Percentiles rank a stretch among this genome's conserved stretches.
Conservation (phyloP, 148 eudicot genomes). For the Dianthus caryophyllus region DNA sequence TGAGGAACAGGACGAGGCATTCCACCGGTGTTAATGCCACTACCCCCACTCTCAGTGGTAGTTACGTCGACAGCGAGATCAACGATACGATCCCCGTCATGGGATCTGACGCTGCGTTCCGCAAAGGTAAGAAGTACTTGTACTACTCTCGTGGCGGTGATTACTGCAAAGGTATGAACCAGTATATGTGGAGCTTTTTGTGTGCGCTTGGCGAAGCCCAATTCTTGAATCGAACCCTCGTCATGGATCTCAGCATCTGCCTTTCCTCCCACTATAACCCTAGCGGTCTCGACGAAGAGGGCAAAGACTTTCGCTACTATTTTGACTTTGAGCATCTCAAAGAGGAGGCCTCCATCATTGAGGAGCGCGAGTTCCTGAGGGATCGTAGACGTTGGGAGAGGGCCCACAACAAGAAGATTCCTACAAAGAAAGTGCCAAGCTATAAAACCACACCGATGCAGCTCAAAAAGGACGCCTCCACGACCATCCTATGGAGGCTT, state of each 20-base stretch:
- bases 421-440: conserved; percentile 56
- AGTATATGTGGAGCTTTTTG: conserved; percentile 86
- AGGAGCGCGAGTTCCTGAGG: conserved; percentile 64
- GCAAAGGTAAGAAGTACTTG: conserved; percentile 69
- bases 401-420: conserved; percentile 58
- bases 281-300: conserved; percentile 75
- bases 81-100: conserved; percentile 75
- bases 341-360: conserved; percentile 72
- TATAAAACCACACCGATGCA: conserved; percentile 76
- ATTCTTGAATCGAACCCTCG: conserved; percentile 82
- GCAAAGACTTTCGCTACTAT: conserved; percentile 85
- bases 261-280: conserved; percentile 54
- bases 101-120: conserved; percentile 49
- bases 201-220: conserved; percentile 95
- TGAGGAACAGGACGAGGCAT: conserved; percentile 28
- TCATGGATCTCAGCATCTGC: conserved; percentile 84
- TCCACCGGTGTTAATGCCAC: conserved; percentile 25
- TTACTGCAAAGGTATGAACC: conserved; percentile 95
- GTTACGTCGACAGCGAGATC: conserved; percentile 51
- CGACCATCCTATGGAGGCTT: conserved; percentile 88
- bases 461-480: conserved; percentile 66
- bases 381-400: conserved; percentile 83
- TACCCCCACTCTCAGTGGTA: no score
- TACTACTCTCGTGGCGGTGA: conserved; percentile 97
- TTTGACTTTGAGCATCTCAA: conserved; percentile 93